Base-by-base conservation (phyloP, 371 early-diverging fungal genomes). In the Massospora cicadina region DNA sequence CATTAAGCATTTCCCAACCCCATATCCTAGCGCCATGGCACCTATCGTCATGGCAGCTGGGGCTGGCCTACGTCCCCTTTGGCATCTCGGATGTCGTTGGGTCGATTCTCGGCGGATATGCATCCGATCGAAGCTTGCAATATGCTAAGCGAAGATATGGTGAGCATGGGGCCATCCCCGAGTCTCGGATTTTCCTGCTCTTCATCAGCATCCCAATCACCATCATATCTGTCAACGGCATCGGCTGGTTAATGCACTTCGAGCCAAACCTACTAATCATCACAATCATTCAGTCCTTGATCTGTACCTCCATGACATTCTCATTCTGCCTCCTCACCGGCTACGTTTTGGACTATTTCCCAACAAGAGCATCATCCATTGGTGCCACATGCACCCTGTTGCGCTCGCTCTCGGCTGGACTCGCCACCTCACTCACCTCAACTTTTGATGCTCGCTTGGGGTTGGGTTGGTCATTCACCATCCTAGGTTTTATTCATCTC, bases 51-150 rank as follows among this genome's bases (percentile, higher is more conserved):
- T 72, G 72, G 13, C 72, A 77, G 26, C 70, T 77, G 33, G 77
- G 79, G 1, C 64, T 79, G 10, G 63, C 74, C 0, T 79, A 72
- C 56, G 58, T 77, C 17, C 70, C 76, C 2, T 74, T 75, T 64
- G 79, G 79, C 25, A 55, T 71, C 17, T 77, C 77, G 23, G 77
- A 77, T 65, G 73, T 75, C 0, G 5, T 77, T 2, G 79, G 79
- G 12, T 75, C 79, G 0, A 64, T 73, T 21, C 17, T 73, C 25
- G 75, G 76, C 0, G 79, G 79, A 0, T 69, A 68, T 26, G 63
- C 71, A 10, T 66, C 77, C 12, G 79, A 79, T 56, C 66, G 69
- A 56, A 58, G 28, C 21, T 3, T 30, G 23, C 25, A 54, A 58
- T 21, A 2, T 28, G 28, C 30, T 13, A 57, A 17, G 43, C 56